Base-by-base conservation (phyloP, 2,329 filamentous ascomycete species). In the Fusarium sororula region DNA sequence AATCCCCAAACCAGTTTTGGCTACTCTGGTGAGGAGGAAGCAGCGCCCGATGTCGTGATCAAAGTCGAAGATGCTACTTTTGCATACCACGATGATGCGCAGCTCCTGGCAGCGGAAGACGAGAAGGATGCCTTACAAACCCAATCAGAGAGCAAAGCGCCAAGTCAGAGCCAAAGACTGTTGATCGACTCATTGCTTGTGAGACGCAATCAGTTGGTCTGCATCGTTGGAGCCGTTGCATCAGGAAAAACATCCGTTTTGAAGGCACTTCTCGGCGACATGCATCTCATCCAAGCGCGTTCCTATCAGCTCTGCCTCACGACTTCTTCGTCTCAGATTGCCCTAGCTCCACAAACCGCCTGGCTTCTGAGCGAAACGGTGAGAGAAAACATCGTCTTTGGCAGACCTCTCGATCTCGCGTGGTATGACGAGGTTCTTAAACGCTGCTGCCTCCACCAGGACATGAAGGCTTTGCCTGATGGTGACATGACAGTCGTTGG, bases 401-500 rank as follows among this genome's bases (percentile, higher is more conserved):
- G 69, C 0, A 39, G 69, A 7, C 58, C 58, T 9, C 42, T 72
- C 0, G 64, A 72, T 8, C 30, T 51, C 3, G 48, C 44, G 5
- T 72, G 69, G 69, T 72, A 72, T 4, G 22, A 72, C 0, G 69
- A 72, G 20, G 69, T 72, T 4, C 69, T 72, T 4, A 56, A 26
- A 1, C 47, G 69, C 1, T 72, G 69, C 15, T 72, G 69, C 18
- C 30, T 72, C 1, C 69, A 73, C 1, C 69, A 48, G 5, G 69
- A 72, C 10, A 41, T 73, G 37, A 62, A 73, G 3, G 56, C 32
- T 5, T 28, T 72, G 0, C 54, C 69, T 2, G 69, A 72, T 3
- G 64, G 69, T 1, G 69, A 72, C 3, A 73, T 72, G 69, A 72
- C 69, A 1, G 69, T 72, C 3, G 69, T 72, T 2, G 69, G 69